Percentiles rank a stretch among this genome's conserved stretches.
phyloP scores from a whole-genome alignment of 192 early-diverging fungal species.

The Cladochytrium replicatum region DNA sequence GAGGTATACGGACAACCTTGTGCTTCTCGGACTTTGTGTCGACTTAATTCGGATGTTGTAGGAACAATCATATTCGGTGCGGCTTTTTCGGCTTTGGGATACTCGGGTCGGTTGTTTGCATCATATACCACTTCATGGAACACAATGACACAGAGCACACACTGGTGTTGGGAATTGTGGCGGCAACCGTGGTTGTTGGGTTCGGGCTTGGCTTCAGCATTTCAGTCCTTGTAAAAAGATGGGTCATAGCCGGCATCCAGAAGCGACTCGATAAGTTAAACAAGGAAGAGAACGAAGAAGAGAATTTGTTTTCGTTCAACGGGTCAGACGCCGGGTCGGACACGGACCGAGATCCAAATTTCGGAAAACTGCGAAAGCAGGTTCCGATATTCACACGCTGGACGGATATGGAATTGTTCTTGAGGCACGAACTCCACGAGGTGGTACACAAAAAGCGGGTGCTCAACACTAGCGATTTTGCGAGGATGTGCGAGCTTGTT shows the following conservation, averaged over 20 bases:
- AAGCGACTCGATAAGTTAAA: neutral
- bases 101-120: neutral
- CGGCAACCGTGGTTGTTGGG: neutral
- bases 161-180: neutral
- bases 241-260: neutral
- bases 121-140: neutral
- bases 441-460: neutral
- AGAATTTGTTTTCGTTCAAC: too few relatives aligned
- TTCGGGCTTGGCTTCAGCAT: neutral
- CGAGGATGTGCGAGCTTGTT: neutral
- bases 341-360: neutral
- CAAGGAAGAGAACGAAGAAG: neutral
- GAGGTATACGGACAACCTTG: neutral
- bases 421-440: neutral
- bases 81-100: neutral
- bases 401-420: neutral
- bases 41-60: neutral
- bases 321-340: neutral
- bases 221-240: neutral
- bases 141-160: neutral
- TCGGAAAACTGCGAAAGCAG: neutral
- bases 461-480: neutral
- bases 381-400: neutral
- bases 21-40: neutral
- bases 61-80: neutral